Evolutionary conservation across 2,329 filamentous ascomycete species (phyloP), one percentile per base, ranked within the genome.

Genomic region (Verticillium zaregamsianum): DNA sequence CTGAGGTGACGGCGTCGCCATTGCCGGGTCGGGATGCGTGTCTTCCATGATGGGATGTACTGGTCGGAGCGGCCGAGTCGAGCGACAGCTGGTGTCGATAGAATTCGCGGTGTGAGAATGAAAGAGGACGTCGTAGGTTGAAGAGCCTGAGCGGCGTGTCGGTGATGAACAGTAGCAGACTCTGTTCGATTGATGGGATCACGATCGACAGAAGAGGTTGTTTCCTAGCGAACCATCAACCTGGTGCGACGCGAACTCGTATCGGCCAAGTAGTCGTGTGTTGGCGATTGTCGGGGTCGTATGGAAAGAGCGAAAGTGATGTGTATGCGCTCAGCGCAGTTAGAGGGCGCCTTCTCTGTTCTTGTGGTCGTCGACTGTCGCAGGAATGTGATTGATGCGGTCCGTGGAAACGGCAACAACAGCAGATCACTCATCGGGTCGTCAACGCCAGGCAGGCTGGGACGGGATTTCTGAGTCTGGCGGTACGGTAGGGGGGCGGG

Each of bases 1-100:
- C 65, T 81, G 76, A 56, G 84, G 84, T 55, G 85, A 85, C 58
- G 83, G 80, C 61, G 78, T 77, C 61, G 73, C 45, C 45, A 52
- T 67, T 65, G 70, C 66, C 66, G 54, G 54, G 31, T 55, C 25
- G 54, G 14, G 14, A 32, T 17, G 31, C 32, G 25, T 17, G 14
- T 55, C 54, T 7, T 55, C 54, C 54, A 55, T 55, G 54, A 55
- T 55, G 17, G 45, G 45, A 12, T 12, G 20, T 23, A 20, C 7
- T 52, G 8, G 20, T 52, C 20, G n/a, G n/a, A 25, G 45, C 45
- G 45, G 37, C 14, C 37, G 15, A n/a, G 14, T 40, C 20, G 20
- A 7, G 45, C 14, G 45, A 11, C 23, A 25, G n/a, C 8, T 23
- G 45, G 23, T 25, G 3, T 20, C 5, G 45, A 52, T 40, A 40